These are phyloP conservation scores for Pythium plurisporium DNA, from an alignment of 352 stramenopile species.

Conservation along the genomic window DNA sequence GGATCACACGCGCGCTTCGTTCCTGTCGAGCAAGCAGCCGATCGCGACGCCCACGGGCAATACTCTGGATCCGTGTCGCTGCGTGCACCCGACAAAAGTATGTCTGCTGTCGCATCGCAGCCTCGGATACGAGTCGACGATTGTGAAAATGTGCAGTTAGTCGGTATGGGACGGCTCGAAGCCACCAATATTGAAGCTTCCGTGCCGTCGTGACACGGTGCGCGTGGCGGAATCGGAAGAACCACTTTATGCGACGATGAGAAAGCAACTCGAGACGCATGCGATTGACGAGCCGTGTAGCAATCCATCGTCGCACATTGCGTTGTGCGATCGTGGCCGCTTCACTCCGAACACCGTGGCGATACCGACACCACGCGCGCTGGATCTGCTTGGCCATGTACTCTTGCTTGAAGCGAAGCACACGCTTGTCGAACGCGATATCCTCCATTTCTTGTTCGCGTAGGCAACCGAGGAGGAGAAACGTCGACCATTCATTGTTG, in stretches of 20 bases:
- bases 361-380: constrained; percentile 31
- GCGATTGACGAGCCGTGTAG: constrained; percentile 22
- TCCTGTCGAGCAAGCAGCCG: constrained; percentile 33
- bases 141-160: constrained; percentile 40
- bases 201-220: constrained; percentile 33
- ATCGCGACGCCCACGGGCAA: constrained; percentile 43
- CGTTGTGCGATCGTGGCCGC: constrained; percentile 46
- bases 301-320: constrained; percentile 34
- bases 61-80: constrained; percentile 44
- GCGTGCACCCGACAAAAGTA: constrained; percentile 29
- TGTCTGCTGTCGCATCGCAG: constrained; percentile 6
- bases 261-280: constrained; percentile 38
- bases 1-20: constrained; percentile 41
- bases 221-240: constrained; percentile 53
- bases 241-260: constrained; percentile 78
- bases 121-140: constrained; percentile 13
- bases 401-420: constrained; percentile 40
- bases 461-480: constrained; percentile 73
- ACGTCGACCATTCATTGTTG: constrained; percentile 84
- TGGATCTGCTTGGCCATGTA: constrained; percentile 45
- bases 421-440: constrained; percentile 31
- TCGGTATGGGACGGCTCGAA: constrained; percentile 42
- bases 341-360: constrained; percentile 18
- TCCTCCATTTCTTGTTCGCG: constrained; percentile 67
- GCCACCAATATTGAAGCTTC: constrained; percentile 72